A percentile compares a stretch with the other conserved stretches of the same genome.
Conservation (phyloP, 1,139 yeast species). For the Hemisphaericaspora xylanilytica region DNA sequence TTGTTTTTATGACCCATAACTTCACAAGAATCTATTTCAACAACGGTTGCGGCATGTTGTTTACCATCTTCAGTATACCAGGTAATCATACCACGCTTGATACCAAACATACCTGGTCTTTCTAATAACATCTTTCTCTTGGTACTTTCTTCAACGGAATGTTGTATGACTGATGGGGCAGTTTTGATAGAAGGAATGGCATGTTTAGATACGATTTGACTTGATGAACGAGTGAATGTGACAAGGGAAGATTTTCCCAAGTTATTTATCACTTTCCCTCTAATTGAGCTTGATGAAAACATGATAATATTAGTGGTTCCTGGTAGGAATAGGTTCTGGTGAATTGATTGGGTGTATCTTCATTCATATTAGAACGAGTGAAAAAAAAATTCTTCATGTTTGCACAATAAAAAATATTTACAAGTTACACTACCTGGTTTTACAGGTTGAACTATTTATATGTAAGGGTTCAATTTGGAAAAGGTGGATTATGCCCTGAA, state of each 20-base stretch:
- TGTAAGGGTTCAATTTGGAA: neutral
- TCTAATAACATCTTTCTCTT: slow-evolving; percentile 63
- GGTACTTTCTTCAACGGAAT: slow-evolving; percentile 57
- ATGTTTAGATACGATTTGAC: slow-evolving; percentile 53
- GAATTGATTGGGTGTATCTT: neutral
- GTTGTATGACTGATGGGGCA: slow-evolving; percentile 44
- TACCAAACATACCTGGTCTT: slow-evolving; percentile 82
- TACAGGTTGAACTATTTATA: neutral
- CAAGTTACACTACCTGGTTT: neutral
- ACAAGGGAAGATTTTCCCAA: slow-evolving; percentile 8
- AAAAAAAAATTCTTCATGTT: slow-evolving; percentile 2
- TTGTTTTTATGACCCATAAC: slow-evolving; percentile 71
- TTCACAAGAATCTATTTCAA: slow-evolving; percentile 86
- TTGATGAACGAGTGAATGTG: slow-evolving; percentile 33
- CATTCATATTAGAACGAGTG: neutral
- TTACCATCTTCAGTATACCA: slow-evolving; percentile 71
- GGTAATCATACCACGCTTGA: slow-evolving; percentile 88
- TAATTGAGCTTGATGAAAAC: slow-evolving; percentile 4
- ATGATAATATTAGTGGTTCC: neutral
- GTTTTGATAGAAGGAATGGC: slow-evolving; percentile 51
- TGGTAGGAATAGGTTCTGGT: neutral
- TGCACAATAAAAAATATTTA: neutral
- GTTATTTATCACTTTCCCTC: slow-evolving; percentile 1
- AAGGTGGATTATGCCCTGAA: no score
- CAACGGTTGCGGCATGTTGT: slow-evolving; percentile 74